Evolutionary conservation across 2,329 filamentous ascomycete genomes (phyloP), one percentile per base, ranked within the genome.

Genomic region (Huntiella moniliformis): DNA sequence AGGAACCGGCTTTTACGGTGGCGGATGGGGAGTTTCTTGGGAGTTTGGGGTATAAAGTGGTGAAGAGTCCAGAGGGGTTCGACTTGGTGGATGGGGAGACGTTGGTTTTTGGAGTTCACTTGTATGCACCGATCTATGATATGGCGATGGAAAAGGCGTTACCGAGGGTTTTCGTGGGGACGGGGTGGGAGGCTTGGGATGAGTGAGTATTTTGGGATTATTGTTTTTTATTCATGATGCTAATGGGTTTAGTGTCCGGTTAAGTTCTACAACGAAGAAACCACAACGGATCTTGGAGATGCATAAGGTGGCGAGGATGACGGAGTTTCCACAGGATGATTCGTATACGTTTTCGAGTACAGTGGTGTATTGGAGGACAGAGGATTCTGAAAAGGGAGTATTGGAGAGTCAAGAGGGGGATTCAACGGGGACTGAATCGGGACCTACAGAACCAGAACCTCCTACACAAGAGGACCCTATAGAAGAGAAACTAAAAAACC

Each of bases 51-150:
- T 71, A 73, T 44, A 46, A 58, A 2, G 62, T 70, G 3, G 61
- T 71, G 3, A 61, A 68, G 1, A 62, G 69, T 1, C 78, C 79
- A 0, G 54, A 47, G 0, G 77, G 66, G 0, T 77, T 73, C 52
- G 56, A 64, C 0, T 52, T 65, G 4, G 62, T 82, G 7, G 62
- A 66, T 12, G 41, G 55, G 0, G 53, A 59, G 0, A 68, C 72
- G 0, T 55, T 83, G 1, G 61, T 79, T 2, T 82, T 72, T 51
- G 77, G 73, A 1, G 65, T 81, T 0, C 77, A 81, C 43, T 64
- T 77, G 48, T 74, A 75, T 47, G 63, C 61, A 16, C 63, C 60
- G 34, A 65, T 70, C 36, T 82, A 74, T 42, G 61, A 67, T 16
- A 56, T 63, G 4, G 64, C 74, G 0, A 58, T 82, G 2, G 53